These are phyloP conservation scores for Neurospora sp. DNA, from an alignment of 495 filamentous ascomycete genomes.

Conservation along the genomic window DNA sequence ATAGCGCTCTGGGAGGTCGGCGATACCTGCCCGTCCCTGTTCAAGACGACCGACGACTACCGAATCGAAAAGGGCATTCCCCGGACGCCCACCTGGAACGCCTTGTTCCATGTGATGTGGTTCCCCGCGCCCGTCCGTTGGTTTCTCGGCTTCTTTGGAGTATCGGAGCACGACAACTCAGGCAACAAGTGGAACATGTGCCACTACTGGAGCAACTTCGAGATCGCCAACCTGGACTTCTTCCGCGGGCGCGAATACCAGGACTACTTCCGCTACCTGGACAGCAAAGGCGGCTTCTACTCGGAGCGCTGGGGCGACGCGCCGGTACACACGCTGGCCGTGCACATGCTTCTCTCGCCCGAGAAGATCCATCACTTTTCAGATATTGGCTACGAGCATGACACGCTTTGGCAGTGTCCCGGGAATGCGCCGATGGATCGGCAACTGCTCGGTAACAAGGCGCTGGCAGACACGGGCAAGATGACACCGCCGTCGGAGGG, in stretches of 20 bases:
- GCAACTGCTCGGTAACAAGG: constrained; percentile 25
- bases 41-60: constrained; percentile 35
- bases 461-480: constrained; percentile 17
- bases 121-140: constrained; percentile 30
- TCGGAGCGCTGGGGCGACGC: constrained; percentile 51
- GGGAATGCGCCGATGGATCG: constrained; percentile 32
- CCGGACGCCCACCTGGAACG: constrained; percentile 29
- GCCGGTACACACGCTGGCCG: constrained; percentile 41
- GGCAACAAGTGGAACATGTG: constrained; percentile 42
- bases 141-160: constrained; percentile 24
- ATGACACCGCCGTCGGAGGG: constrained; percentile 25
- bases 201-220: constrained; percentile 52
- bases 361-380: constrained; percentile 43
- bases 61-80: constrained; percentile 25
- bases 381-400: constrained; percentile 45
- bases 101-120: constrained; percentile 29
- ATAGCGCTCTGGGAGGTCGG: constrained; percentile 41
- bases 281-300: constrained; percentile 42
- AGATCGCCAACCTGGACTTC: constrained; percentile 45
- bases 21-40: constrained; percentile 39
- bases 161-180: constrained; percentile 17
- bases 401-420: constrained; percentile 37
- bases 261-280: constrained; percentile 38
- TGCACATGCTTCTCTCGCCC: constrained; percentile 39
- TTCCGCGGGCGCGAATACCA: constrained; percentile 40